phyloP scores from a whole-genome alignment of 441 rosid genomes.

The Corymbia calophylla region DNA sequence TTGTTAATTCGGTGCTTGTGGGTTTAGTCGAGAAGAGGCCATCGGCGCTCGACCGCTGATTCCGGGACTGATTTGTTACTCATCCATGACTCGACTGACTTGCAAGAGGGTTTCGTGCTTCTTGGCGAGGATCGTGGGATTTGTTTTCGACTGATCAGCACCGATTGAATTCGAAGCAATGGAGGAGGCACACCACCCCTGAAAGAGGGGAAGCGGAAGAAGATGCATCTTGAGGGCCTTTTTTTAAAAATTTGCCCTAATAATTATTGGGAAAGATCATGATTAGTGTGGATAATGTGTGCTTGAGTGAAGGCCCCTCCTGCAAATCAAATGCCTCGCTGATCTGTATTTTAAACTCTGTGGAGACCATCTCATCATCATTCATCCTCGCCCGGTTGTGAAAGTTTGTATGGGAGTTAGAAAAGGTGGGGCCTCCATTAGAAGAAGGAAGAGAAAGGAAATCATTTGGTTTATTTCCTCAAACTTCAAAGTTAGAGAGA shows the following conservation, averaged over 20 bases:
- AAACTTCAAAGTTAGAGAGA: not conserved
- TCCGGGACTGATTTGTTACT: not conserved
- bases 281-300: not conserved
- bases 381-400: conserved; percentile 1
- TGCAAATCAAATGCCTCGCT: not conserved
- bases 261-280: not conserved
- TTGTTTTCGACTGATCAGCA: not conserved
- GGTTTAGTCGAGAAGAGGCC: not conserved
- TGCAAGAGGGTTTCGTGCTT: not conserved
- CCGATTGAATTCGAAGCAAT: not conserved
- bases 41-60: not conserved
- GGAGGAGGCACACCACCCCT: not conserved
- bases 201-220: not conserved
- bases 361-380: not conserved
- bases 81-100: not conserved
- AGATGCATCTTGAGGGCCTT: not conserved
- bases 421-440: conserved; percentile 7
- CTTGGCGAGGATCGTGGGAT: not conserved
- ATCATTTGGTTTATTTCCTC: not conserved
- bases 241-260: not conserved
- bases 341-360: conserved; percentile 2
- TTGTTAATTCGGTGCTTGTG: not conserved
- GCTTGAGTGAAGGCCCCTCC: not conserved
- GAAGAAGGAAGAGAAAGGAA: not conserved
- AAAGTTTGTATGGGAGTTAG: conserved; percentile 16